Conservation (phyloP, 2,329 filamentous ascomycete genomes). For the Drechslerella coelobrocha region DNA sequence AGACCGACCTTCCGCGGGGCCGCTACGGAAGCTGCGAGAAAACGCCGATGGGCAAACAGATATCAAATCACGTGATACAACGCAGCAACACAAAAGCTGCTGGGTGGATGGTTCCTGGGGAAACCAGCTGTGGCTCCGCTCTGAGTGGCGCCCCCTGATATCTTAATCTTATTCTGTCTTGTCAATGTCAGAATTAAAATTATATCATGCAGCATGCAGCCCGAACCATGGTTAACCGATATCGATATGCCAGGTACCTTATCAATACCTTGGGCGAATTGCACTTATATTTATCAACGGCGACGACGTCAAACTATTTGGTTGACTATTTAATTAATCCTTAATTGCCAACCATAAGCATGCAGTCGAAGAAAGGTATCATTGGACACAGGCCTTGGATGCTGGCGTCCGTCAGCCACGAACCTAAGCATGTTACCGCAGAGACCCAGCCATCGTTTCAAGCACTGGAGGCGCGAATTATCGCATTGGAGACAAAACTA, state of each 20-base stretch:
- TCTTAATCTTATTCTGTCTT: background rate
- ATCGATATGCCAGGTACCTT: constrained; percentile 1
- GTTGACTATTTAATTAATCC: too few relatives aligned
- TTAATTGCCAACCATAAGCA: too few relatives aligned
- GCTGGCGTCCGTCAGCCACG: constrained; percentile 8
- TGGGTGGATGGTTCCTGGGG: too few relatives aligned
- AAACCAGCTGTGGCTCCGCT: background rate
- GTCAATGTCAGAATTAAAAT: background rate
- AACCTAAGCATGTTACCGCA: background rate
- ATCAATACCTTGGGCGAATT: too few relatives aligned
- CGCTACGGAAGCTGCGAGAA: constrained; percentile 34
- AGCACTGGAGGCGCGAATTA: constrained; percentile 31
- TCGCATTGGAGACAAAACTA: constrained; percentile 42
- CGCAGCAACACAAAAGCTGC: background rate
- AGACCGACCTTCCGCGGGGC: constrained; percentile 6
- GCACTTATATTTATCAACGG: too few relatives aligned
- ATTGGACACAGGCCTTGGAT: background rate
- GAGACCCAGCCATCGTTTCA: background rate
- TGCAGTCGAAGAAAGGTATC: too few relatives aligned
- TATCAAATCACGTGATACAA: too few relatives aligned
- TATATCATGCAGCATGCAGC: background rate
- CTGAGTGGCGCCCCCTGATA: background rate
- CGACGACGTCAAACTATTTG: too few relatives aligned
- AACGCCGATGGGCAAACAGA: background rate
- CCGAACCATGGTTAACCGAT: background rate